Base-by-base conservation (phyloP, 306 rosid species). In the Echinosophora koreensis region DNA sequence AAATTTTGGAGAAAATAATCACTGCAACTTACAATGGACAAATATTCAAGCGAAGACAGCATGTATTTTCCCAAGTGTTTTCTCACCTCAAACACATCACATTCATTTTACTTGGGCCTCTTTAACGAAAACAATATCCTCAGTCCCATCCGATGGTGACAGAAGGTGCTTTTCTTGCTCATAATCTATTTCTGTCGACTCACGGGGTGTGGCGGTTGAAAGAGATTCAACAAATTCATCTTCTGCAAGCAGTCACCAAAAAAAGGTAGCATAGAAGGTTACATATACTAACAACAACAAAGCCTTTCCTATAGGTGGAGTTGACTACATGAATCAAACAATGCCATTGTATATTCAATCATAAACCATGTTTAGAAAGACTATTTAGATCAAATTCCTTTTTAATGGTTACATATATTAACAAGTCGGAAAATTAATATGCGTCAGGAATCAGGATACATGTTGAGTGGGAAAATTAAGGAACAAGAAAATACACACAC, bases 101-200 rank as follows among this genome's bases (percentile, higher is more conserved):
- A 22, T 3, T 79, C 69, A 70, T 74, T 70, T 74, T 50, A 14
- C 65, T 34, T 70, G 90, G 51, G 81, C 50, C 82, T 91, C 98
- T 79, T 76, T 85, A 44, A 96, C 60, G 57, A 92, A 88, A 64
- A 84, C 71, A 79, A 88, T 82, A 54, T 89, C 92, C 9, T 81
- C 91, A 5, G 32, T 41, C 69, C 84, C 76, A 59, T 84, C 60
- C 63, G 85, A 12, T 6, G 87, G 83, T 8, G 88, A 79, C 76
- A 96, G 88, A 83, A 89, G 88, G 42, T 72, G 85, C 71, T 81
- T 96, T 77, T 89, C 94, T 73, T 86, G 94, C 22, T 91, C 85
- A 0, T 89, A 90, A 16, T 88, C 86, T 14, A 87, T 63, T 75
- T 92, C 92, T 37, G 84, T 68, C 1, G 87, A 83, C 37, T 42